Evolutionary conservation across 2,329 filamentous ascomycete species (phyloP).

Genomic region (Diaporthe australafricana): DNA sequence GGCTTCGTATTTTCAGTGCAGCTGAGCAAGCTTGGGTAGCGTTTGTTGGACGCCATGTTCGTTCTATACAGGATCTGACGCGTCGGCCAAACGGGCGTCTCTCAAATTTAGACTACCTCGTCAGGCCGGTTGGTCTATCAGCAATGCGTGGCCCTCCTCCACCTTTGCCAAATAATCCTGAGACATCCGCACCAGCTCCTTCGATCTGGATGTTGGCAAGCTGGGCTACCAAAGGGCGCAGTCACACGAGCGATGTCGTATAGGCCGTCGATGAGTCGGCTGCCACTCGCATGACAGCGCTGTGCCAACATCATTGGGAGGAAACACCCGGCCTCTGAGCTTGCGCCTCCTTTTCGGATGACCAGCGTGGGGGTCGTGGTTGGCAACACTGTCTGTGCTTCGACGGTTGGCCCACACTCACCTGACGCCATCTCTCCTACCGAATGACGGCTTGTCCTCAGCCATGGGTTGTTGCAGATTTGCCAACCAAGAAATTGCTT

Average conservation of each 20-base stretch:
- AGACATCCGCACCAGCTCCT: conserved; percentile 16
- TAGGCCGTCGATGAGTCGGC: conserved; percentile 21
- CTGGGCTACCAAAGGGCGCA: neutral
- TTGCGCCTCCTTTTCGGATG: conserved; percentile 8
- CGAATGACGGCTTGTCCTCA: conserved; percentile 28
- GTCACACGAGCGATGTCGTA: conserved; percentile 25
- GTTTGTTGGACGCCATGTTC: conserved; percentile 8
- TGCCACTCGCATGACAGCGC: conserved; percentile 28
- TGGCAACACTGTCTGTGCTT: neutral
- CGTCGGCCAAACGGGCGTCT: neutral
- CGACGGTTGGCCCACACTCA: conserved; percentile 8
- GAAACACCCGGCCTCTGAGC: neutral
- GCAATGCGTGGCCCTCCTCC: neutral
- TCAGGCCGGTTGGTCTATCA: neutral
- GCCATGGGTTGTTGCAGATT: conserved; percentile 32
- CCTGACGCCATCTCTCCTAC: conserved; percentile 9
- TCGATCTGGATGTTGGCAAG: conserved; percentile 18
- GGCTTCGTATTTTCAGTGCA: neutral
- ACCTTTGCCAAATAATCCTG: too few relatives aligned
- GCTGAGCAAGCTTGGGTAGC: neutral
- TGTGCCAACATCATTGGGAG: conserved; percentile 14
- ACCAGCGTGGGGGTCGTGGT: conserved; percentile 25
- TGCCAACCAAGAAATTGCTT: conserved; percentile 25
- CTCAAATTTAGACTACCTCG: neutral
- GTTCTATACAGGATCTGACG: neutral